Conservation (phyloP, 2,329 filamentous ascomycete genomes). For the Aulographum hederae region DNA sequence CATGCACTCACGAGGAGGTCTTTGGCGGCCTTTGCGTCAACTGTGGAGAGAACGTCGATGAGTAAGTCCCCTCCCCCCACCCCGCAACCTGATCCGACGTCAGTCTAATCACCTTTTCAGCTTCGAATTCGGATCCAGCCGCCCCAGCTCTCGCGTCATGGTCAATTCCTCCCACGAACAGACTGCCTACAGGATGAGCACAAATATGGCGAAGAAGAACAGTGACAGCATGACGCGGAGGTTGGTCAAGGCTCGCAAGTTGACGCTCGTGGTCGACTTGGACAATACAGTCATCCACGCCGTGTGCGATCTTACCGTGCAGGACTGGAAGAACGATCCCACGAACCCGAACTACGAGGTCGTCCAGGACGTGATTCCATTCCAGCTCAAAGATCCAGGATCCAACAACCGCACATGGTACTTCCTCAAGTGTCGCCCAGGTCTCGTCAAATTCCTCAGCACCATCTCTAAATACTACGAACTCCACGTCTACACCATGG, state of each 20-base stretch:
- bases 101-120: no score
- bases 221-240: constrained; percentile 78
- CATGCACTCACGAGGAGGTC: constrained; percentile 79
- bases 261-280: constrained; percentile 88
- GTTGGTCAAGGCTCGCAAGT: constrained; percentile 60
- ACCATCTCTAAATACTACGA: constrained; percentile 70
- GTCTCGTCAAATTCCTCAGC: constrained; percentile 62
- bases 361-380: constrained; percentile 72
- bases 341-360: constrained; percentile 81
- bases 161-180: constrained; percentile 95
- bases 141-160: constrained; percentile 70
- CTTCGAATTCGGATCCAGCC: no score
- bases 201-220: constrained; percentile 58
- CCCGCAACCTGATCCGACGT: constrained; percentile 1
- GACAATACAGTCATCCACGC: constrained; percentile 98
- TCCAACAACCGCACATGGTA: constrained; percentile 69
- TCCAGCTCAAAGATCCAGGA: constrained; percentile 77
- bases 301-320: constrained; percentile 88
- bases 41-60: constrained; percentile 93
- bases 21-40: constrained; percentile 79
- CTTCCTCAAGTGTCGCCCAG: constrained; percentile 94
- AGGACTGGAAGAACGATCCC: constrained; percentile 82
- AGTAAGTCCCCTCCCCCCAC: constrained; percentile 28
- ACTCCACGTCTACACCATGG: constrained; percentile 98
- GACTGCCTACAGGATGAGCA: constrained; percentile 68